These are phyloP conservation scores for Nannochloropsis oceanica DNA, from an alignment of 108 stramenopile species.

Conservation along the genomic window DNA sequence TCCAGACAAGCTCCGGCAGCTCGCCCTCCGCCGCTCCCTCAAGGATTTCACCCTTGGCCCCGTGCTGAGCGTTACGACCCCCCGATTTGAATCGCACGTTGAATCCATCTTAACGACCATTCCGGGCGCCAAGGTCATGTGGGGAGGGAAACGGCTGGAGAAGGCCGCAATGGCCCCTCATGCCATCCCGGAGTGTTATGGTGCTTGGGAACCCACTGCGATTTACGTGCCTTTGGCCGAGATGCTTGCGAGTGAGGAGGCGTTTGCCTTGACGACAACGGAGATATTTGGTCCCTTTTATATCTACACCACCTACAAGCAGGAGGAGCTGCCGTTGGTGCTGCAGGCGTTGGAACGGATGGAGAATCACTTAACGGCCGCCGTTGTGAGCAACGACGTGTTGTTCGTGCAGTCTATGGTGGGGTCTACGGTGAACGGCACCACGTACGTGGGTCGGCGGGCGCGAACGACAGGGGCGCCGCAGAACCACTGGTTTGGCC, in stretches of 20 bases:
- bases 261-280: constrained; percentile 58
- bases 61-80: constrained; percentile 75
- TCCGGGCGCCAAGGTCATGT: constrained; percentile 70
- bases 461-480: constrained; percentile 96
- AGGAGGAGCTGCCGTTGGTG: constrained; percentile 55
- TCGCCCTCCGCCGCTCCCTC: constrained; percentile 58
- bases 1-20: constrained; percentile 53
- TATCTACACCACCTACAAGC: constrained; percentile 53
- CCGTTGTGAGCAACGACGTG: constrained; percentile 83
- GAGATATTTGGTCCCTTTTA: constrained; percentile 92
- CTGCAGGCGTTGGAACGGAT: constrained; percentile 75
- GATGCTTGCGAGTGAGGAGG: constrained; percentile 57
- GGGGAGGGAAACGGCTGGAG: constrained; percentile 65
- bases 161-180: constrained; percentile 40
- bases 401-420: constrained; percentile 64
- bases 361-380: constrained; percentile 90
- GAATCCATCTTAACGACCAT: constrained; percentile 46
- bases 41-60: constrained; percentile 80
- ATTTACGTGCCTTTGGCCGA: constrained; percentile 80
- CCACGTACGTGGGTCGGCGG: constrained; percentile 82
- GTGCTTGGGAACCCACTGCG: constrained; percentile 90
- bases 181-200: constrained; percentile 72
- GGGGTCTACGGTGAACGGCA: constrained; percentile 88
- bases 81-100: constrained; percentile 60
- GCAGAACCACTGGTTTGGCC: constrained; percentile 99